Base-by-base conservation (phyloP, 2,329 filamentous ascomycete genomes). In the Hymenoscyphus fraxineus region DNA sequence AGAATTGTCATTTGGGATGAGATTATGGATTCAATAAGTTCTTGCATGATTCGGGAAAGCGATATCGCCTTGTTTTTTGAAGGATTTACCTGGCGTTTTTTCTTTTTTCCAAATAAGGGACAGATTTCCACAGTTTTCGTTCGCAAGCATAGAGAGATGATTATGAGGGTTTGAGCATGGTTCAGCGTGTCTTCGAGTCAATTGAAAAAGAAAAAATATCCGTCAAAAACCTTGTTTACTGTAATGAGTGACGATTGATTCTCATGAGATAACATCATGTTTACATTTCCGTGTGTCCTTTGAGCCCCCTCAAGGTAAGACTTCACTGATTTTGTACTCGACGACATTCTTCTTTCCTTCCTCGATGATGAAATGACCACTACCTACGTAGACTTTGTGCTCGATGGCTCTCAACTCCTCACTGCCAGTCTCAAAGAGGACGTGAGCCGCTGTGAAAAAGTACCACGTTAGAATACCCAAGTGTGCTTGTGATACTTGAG, bases 291-390 rank as follows among this genome's bases (percentile, higher is more conserved):
- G 19, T 54, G 47, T 9, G 12, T 54, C 19, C 16, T n/a, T 9
- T 51, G n/a, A 51, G 9, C 44, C n/a, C n/a, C 9, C 6, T 65
- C 47, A 65, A 54, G 64, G 60, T 15, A 67, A 59, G 44, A 80
- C 77, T 64, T 79, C 74, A 62, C 77, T 80, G 66, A 80, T 78
- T 67, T 79, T 79, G 68, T 79, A 80, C 70, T 80, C 78, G 22
- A 80, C 78, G 35, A 76, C 68, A 32, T 74, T 69, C 27, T 75
- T 73, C 58, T 75, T 70, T 12, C 75, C 73, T 54, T 72, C 65
- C 54, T 76, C 74, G 39, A 79, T 68, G 39, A 79, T 72, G 67
- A 80, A 80, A 22, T 78, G 73, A 27, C 79, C 78, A 16, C 76
- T 78, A 1, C 73, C 78, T 54, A 80, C 78, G 66, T 75, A 79